Base-by-base conservation (phyloP, 169 alveolate genomes). In the Cystoisospora suis region DNA sequence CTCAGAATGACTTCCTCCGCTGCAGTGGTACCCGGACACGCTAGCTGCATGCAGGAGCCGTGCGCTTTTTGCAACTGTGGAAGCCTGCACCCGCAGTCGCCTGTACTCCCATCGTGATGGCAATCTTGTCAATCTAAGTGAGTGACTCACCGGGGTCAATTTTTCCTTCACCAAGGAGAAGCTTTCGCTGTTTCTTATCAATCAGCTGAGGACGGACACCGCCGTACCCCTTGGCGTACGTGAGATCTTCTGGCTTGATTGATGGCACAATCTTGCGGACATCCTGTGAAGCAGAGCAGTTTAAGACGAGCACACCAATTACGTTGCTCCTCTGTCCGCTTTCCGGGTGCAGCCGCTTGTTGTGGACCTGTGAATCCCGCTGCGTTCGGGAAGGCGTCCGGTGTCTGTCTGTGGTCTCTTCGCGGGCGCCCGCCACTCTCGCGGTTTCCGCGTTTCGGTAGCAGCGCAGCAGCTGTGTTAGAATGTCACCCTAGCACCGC, bases 171-270 rank as follows among this genome's bases (percentile, higher is more conserved):
- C 98, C 98, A 34, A 95, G 91, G 40, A 96, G 90, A 80, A 96
- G 96, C 49, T 96, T 96, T 85, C 92, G 91, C 49, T 93, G 89
- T 29, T 77, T 83, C 70, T 96, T 96, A 58, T 96, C 96, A 53
- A 96, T 95, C 53, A 96, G 96, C 90, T 96, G 98, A 23, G 98
- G 98, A 70, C 98, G 90, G 27, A 96, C 96, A 0, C 98, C 98
- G 0, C 98, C 98, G 88, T 86, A 96, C 3, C 98, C 98, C 58
- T 92, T 94, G 46, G 97, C 96, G 90, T 96, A 96, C 3, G 94
- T 75, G 40, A 96, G 90, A 36, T 95, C 97, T 53, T 92, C 85
- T 38, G 86, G 90, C n/a, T 94, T 94, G 46, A 96, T 92, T 0
- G 97, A 91, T 6, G 98, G 98, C 32, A 96, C 94, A 36, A 96